Percentiles rank a stretch among this genome's conserved stretches.
Conservation (phyloP, 306 rosid species). For the Acacia confusa region DNA sequence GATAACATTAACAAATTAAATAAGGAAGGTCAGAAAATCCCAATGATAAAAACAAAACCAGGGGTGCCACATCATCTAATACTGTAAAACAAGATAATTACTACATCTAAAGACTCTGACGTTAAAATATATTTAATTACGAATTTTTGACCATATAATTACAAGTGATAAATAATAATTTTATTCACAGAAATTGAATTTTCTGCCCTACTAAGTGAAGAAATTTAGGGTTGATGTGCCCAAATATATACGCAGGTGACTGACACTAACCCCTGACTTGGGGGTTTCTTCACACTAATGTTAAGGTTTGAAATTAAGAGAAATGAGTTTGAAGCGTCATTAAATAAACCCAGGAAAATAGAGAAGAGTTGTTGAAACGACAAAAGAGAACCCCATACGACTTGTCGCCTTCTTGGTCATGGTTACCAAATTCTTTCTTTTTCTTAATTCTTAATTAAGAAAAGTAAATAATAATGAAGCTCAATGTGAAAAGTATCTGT, state of each 20-base stretch:
- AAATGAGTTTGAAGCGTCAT: conserved; percentile 42
- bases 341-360: conserved; percentile 32
- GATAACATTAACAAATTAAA: conserved; percentile 5
- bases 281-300: conserved; percentile 31
- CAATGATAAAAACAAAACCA: conserved; percentile 15
- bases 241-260: conserved; percentile 15
- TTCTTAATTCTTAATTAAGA: background rate
- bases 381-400: background rate
- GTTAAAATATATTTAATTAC: background rate
- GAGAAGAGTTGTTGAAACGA: conserved; percentile 28
- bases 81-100: background rate
- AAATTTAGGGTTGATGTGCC: conserved; percentile 16
- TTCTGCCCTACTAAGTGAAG: background rate
- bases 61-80: conserved; percentile 1
- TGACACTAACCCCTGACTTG: conserved; percentile 34
- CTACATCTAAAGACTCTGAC: background rate
- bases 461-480: background rate
- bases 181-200: background rate
- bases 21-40: background rate
- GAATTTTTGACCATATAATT: too few species aligned
- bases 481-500: conserved; percentile 54
- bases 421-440: background rate
- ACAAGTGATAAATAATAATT: too few species aligned
- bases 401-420: background rate
- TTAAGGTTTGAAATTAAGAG: conserved; percentile 41